A percentile compares a stretch with the other conserved stretches of the same genome.
phyloP scores from a whole-genome alignment of 2,329 filamentous ascomycete species.

The Pestalotiopsis sp. region DNA sequence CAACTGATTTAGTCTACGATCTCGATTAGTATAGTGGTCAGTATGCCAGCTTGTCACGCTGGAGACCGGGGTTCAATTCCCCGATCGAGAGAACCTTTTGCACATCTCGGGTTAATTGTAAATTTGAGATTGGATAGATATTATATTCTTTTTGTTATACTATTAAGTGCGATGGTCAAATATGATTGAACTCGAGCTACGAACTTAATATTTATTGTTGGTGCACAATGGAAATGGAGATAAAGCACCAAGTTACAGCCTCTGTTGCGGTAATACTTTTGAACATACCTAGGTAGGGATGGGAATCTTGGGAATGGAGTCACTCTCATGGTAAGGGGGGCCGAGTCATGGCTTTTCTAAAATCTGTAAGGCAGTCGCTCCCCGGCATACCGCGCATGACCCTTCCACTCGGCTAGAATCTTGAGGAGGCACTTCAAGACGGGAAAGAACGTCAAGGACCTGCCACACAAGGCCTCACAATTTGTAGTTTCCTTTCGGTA shows the following conservation, averaged over 20 bases:
- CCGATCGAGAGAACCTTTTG: not conserved
- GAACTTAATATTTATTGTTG: too few species aligned
- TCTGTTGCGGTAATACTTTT: not conserved
- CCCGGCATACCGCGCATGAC: not conserved
- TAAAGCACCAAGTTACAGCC: too few species aligned
- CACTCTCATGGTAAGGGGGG: too few species aligned
- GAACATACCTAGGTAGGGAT: not conserved
- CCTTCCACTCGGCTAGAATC: constrained; percentile 15
- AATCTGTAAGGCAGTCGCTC: not conserved
- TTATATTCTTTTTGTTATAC: too few species aligned
- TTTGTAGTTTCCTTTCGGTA: too few species aligned
- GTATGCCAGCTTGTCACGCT: not conserved
- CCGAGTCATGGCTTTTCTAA: not conserved
- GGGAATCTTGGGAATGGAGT: too few species aligned
- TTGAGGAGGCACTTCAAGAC: constrained; percentile 18
- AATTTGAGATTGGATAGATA: too few species aligned
- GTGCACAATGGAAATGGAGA: too few species aligned
- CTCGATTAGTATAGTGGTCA: not conserved
- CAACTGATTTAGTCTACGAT: not conserved
- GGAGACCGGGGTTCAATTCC: not conserved
- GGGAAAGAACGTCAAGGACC: constrained; percentile 20
- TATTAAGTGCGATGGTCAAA: too few species aligned
- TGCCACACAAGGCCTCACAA: not conserved
- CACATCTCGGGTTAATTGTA: not conserved
- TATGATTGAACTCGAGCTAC: too few species aligned